Conservation (phyloP, 805 yeast genomes). For the Candida bentonensis region DNA sequence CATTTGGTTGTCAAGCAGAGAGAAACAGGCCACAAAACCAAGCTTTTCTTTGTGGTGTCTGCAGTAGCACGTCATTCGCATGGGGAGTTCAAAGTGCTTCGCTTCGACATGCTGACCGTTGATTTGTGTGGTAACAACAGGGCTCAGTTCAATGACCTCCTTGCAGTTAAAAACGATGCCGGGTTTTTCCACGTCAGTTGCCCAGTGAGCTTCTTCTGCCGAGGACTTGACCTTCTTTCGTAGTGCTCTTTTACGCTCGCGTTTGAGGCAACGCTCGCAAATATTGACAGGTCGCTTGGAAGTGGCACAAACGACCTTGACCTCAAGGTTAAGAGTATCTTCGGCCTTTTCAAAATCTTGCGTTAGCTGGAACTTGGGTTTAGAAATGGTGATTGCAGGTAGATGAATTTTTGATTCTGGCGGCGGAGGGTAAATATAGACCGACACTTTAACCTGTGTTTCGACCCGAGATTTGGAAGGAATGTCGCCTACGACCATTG, state of each 20-base stretch:
- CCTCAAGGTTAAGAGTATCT: conserved; percentile 38
- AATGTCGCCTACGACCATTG: conserved; percentile 34
- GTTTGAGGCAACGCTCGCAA: conserved; percentile 76
- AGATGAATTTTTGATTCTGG: conserved; percentile 58
- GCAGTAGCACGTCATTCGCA: conserved; percentile 90
- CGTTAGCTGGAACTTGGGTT: conserved; percentile 64
- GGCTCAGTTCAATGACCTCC: conserved; percentile 33
- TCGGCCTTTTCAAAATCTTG: conserved; percentile 2
- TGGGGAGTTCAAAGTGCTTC: conserved; percentile 33
- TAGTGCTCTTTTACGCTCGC: conserved; percentile 89
- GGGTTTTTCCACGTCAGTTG: conserved; percentile 56
- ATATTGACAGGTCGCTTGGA: conserved; percentile 44
- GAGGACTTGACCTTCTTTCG: conserved; percentile 71
- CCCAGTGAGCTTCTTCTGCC: conserved; percentile 67
- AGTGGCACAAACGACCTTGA: conserved; percentile 44
- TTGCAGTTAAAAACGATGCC: conserved; percentile 87
- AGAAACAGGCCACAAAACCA: conserved; percentile 64
- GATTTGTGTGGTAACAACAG: conserved; percentile 27
- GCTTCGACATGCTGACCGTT: conserved; percentile 16
- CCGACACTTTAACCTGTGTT: conserved; percentile 74
- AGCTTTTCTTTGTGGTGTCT: conserved; percentile 80
- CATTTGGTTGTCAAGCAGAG: conserved; percentile 43
- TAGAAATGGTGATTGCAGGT: conserved; percentile 78
- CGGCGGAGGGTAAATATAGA: conserved; percentile 65
- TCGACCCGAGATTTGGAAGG: conserved; percentile 86